Evolutionary conservation across 805 yeast species (phyloP), one percentile per base, ranked within the genome.

Genomic region (Yarrowia sp.): DNA sequence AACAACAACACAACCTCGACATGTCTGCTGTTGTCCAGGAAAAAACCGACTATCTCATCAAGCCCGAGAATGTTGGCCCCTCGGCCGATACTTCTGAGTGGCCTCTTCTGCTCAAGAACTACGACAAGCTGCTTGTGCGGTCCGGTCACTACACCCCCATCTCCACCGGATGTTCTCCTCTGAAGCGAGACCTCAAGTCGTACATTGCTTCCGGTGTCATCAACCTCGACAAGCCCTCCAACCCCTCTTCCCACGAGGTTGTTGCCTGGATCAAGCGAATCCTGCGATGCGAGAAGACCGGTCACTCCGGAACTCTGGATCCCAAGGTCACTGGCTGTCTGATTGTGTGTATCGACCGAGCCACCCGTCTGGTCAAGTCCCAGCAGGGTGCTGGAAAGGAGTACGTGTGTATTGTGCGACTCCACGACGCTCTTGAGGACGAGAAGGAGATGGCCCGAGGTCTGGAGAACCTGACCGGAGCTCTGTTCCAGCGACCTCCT

Each of bases 381-480:
- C 99, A 95, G 83, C 99, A 95, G 82, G 98, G 98, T 83, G 99
- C 99, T 58, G 99, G 99, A 86, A 95, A 95, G 81, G 99, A 95
- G 88, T 95, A 95, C 82, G 99, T 95, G 69, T 95, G 98, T 84
- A 92, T 95, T 74, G 95, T 91, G 70, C 88, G 98, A 84, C 85
- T 95, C 76, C 99, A 95, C 80, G 98, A 94, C 73, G 92, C 92
- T 71, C 84, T 95, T 73, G 87, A 90, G 74, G 97, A 92, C 74
- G 95, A 90, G 77, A 92, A 92, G 79, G 97, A 89, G 72, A 84
- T 95, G 81, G 91, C 88, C 68, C 89, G 96, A 77, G 83, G 91
- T 36, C 84, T 95, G 74, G 99, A 95, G 82, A 92, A 92, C 80
- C 85, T 95, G 77, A 95, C 99, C 70, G 99, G 99, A 84, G 99